These are phyloP conservation scores for Fusarium ambrosium DNA, from an alignment of 2,329 filamentous ascomycete genomes.

Conservation along the genomic window DNA sequence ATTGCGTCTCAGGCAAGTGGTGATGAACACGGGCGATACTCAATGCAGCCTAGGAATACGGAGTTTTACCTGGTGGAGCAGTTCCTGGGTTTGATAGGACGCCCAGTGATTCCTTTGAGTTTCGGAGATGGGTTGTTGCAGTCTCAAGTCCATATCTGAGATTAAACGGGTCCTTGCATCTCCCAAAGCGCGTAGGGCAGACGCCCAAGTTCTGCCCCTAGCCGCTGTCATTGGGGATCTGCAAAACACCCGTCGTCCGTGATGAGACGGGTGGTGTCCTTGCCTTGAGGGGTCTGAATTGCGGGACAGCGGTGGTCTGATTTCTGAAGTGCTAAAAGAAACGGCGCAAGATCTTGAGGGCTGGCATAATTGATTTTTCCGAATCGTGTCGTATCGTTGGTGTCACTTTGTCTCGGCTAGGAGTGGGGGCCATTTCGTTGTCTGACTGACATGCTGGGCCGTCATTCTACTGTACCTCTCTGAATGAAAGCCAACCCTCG, in stretches of 20 bases:
- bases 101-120: slow-evolving; percentile 6
- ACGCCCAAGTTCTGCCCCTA: slow-evolving; percentile 3
- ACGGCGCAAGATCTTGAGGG: slow-evolving; percentile 17
- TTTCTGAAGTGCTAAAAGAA: slow-evolving; percentile 9
- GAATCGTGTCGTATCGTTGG: slow-evolving; percentile 16
- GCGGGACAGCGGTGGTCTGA: slow-evolving; percentile 27
- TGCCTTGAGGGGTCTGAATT: slow-evolving; percentile 6
- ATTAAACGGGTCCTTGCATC: slow-evolving; percentile 7
- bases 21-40: slow-evolving; percentile 12
- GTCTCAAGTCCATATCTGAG: slow-evolving; percentile 1
- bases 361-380: slow-evolving; percentile 17
- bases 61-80: background rate
- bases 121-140: background rate
- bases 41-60: slow-evolving; percentile 12
- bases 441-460: slow-evolving; percentile 4
- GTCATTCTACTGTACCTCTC: background rate
- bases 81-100: background rate
- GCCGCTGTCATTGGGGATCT: slow-evolving; percentile 10
- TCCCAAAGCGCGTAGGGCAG: slow-evolving; percentile 4
- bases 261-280: background rate
- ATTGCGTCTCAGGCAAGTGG: slow-evolving; percentile 10
- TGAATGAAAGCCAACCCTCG: background rate
- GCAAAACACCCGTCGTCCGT: slow-evolving; percentile 12
- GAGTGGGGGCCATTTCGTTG: slow-evolving; percentile 16
- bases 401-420: slow-evolving; percentile 25